Evolutionary conservation across 805 yeast genomes (phyloP).

Genomic region (Ogataea wickerhamii): DNA sequence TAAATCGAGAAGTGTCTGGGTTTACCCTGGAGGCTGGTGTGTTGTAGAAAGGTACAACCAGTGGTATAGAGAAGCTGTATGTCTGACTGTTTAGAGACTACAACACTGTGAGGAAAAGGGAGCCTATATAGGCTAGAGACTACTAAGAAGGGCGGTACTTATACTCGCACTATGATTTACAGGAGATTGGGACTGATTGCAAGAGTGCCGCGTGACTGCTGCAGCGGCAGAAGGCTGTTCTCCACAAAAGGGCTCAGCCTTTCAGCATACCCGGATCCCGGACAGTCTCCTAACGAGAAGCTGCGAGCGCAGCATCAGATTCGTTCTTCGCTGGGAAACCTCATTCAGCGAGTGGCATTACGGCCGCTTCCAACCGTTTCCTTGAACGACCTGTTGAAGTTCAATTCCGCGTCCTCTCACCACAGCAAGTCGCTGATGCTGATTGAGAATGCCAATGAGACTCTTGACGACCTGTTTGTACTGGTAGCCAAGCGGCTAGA

Average conservation of each 20-base stretch:
- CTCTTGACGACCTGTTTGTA: conserved; percentile 53
- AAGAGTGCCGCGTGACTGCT: too few species aligned
- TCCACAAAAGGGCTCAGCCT: not conserved
- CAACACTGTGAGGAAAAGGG: too few species aligned
- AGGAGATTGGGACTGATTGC: too few species aligned
- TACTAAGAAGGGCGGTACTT: too few species aligned
- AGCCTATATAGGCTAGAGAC: too few species aligned
- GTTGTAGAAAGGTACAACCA: too few species aligned
- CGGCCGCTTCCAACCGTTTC: conserved; percentile 52
- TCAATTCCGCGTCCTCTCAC: conserved; percentile 33
- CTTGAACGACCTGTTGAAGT: conserved; percentile 45
- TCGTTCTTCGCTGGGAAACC: conserved; percentile 41
- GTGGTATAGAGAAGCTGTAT: too few species aligned
- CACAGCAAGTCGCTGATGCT: conserved; percentile 32
- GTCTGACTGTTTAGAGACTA: too few species aligned
- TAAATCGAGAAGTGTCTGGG: too few species aligned
- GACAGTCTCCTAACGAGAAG: conserved; percentile 6
- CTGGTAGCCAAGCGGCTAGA: conserved; percentile 68
- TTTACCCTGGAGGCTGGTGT: too few species aligned
- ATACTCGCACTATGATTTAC: too few species aligned
- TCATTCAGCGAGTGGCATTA: conserved; percentile 54
- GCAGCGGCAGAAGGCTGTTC: not conserved
- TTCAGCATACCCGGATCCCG: conserved; percentile 5
- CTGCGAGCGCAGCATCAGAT: conserved; percentile 15
- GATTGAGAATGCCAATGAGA: conserved; percentile 47